Percentiles rank a stretch among this genome's conserved stretches.
Conservation (phyloP, 164 flowering plant species). For the Nymphaea thermarum region DNA sequence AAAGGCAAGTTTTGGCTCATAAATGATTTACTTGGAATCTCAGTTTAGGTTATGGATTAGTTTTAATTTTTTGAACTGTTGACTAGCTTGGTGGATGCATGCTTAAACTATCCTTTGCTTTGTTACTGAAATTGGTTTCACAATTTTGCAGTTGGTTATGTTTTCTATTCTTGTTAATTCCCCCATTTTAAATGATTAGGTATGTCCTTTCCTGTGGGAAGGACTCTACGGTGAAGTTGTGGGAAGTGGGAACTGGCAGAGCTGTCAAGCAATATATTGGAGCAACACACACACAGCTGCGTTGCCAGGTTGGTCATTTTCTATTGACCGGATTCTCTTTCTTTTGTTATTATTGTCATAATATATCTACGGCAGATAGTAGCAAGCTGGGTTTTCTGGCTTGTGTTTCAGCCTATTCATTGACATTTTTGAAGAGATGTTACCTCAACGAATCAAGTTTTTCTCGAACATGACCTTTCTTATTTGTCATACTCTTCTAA, state of each 20-base stretch:
- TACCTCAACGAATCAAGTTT: not conserved
- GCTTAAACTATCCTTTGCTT: not conserved
- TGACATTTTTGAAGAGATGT: too few species aligned
- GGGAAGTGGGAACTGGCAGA: slow-evolving; percentile 82
- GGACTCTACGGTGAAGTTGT: slow-evolving; percentile 70
- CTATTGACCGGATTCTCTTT: too few species aligned
- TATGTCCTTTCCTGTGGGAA: slow-evolving; percentile 77
- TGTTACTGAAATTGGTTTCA: not conserved
- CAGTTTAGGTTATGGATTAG: not conserved
- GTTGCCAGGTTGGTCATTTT: slow-evolving; percentile 46
- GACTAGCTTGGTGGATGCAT: not conserved
- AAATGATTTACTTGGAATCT: not conserved
- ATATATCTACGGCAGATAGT: too few species aligned
- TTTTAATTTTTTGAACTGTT: not conserved
- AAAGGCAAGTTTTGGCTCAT: slow-evolving; percentile 27
- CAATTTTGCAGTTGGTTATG: not conserved
- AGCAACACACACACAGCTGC: slow-evolving; percentile 54
- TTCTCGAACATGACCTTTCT: not conserved
- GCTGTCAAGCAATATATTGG: slow-evolving; percentile 75
- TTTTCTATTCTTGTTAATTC: not conserved
- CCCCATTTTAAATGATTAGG: slow-evolving; percentile 23
- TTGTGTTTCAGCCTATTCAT: too few species aligned
- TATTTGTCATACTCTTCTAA: too few species aligned
- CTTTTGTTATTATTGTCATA: too few species aligned
- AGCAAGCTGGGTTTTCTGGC: too few species aligned